These are phyloP conservation scores for Trichosporon sp. DNA, from an alignment of 1,284 basidiomycete species.

Conservation along the genomic window DNA sequence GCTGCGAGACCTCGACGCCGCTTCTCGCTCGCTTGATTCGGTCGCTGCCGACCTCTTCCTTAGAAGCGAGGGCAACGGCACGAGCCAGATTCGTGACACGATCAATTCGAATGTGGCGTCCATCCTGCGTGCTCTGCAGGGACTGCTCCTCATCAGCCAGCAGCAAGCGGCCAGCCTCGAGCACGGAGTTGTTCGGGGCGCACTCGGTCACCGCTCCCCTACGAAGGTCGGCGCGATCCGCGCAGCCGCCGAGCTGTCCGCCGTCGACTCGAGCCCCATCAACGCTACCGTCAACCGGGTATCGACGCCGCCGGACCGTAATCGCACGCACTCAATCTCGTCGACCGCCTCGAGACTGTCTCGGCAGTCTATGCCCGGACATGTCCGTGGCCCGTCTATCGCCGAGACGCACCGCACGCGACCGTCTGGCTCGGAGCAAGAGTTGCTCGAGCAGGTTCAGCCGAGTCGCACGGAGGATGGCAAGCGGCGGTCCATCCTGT, in stretches of 20 bases:
- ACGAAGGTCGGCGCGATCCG: slow-evolving; percentile 2
- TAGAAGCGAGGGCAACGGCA: slow-evolving; percentile 1
- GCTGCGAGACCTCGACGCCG: slow-evolving; percentile 34
- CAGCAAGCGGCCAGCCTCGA: slow-evolving; percentile 31
- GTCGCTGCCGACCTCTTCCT: slow-evolving; percentile 16
- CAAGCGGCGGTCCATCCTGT: slow-evolving; percentile 2
- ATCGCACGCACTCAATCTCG: slow-evolving; percentile 2
- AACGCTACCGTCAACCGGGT: not conserved
- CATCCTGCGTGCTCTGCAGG: slow-evolving; percentile 24
- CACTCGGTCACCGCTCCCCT: slow-evolving; percentile 26
- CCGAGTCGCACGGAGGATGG: not conserved
- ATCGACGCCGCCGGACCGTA: not conserved
- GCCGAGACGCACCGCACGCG: slow-evolving; percentile 8
- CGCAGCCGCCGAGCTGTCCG: not conserved
- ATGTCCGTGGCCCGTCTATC: slow-evolving; percentile 4
- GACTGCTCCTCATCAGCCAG: slow-evolving; percentile 28
- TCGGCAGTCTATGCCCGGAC: not conserved
- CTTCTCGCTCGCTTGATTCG: slow-evolving; percentile 16
- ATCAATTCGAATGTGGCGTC: slow-evolving; percentile 17
- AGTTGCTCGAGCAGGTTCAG: slow-evolving; percentile 31
- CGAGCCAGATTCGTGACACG: slow-evolving; percentile 3
- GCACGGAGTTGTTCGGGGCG: slow-evolving; percentile 27
- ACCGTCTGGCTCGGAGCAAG: slow-evolving; percentile 33
- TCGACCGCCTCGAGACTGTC: slow-evolving; percentile 8
- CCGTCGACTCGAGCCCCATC: not conserved